Conservation (phyloP, 2,329 filamentous ascomycete genomes). For the Paraconiothyrium brasiliense region DNA sequence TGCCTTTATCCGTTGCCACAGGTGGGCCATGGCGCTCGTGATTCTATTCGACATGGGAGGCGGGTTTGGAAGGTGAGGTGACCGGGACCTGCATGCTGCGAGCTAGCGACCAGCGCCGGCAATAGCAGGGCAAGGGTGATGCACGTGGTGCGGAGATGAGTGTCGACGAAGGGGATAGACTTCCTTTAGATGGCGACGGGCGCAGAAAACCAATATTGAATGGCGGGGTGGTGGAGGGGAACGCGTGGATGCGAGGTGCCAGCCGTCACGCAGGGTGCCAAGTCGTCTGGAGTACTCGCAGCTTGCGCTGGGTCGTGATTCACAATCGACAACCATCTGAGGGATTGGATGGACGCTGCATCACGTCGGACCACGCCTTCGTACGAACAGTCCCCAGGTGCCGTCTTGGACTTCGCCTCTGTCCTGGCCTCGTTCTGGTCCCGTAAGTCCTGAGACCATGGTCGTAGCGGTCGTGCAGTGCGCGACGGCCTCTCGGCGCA, state of each 20-base stretch:
- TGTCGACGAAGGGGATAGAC: conserved; percentile 3
- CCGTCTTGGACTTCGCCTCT: neutral
- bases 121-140: neutral
- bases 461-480: neutral
- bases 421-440: neutral
- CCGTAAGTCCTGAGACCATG: neutral
- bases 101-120: conserved; percentile 3
- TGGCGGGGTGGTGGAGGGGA: conserved; percentile 10
- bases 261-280: neutral
- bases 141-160: conserved; percentile 12
- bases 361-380: neutral
- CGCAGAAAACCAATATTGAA: neutral
- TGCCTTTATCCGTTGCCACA: conserved; percentile 44
- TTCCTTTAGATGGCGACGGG: neutral
- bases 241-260: conserved; percentile 10
- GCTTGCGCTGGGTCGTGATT: neutral
- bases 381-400: neutral
- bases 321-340: neutral
- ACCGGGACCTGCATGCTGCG: conserved; percentile 13
- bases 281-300: neutral
- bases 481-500: neutral
- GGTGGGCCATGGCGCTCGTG: conserved; percentile 30
- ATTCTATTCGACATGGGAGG: conserved; percentile 10
- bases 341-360: neutral
- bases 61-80: conserved; percentile 2